phyloP scores from a whole-genome alignment of 805 yeast genomes.

The Spathaspora gorwiae region DNA sequence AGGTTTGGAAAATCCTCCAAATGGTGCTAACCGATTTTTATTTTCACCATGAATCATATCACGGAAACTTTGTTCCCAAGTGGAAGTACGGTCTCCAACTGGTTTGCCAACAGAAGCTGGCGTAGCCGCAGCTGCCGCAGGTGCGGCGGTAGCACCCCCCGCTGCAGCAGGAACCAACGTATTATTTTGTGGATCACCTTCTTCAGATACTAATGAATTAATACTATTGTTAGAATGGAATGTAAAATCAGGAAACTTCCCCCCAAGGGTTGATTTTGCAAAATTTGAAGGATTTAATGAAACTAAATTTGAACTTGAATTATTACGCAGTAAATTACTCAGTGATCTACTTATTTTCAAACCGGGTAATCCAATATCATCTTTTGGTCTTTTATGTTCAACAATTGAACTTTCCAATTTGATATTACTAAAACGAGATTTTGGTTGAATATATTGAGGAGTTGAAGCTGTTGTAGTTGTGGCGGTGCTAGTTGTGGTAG shows the following conservation, averaged over 20 bases:
- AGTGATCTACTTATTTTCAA: constrained; percentile 27
- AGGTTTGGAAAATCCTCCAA: constrained; percentile 71
- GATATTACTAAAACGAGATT: constrained; percentile 31
- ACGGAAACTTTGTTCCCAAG: constrained; percentile 21
- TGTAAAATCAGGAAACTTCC: constrained; percentile 7
- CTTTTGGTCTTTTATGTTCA: constrained; percentile 29
- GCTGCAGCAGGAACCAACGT: not conserved
- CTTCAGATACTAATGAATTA: constrained; percentile 27
- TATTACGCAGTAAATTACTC: not conserved
- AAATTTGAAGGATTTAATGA: constrained; percentile 4
- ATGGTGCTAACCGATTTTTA: constrained; percentile 47
- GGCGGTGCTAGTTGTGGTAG: too few species aligned
- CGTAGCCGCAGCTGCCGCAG: not conserved
- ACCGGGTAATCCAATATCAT: constrained; percentile 29
- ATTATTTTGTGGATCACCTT: constrained; percentile 19
- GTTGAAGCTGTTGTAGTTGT: not conserved
- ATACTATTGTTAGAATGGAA: constrained; percentile 22
- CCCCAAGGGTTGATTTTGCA: constrained; percentile 12
- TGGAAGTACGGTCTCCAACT: constrained; percentile 9
- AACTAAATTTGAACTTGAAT: constrained; percentile 12
- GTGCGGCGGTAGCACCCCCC: not conserved
- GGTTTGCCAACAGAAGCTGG: constrained; percentile 3
- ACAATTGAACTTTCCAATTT: constrained; percentile 27
- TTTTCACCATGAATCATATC: constrained; percentile 23
- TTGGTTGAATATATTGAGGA: constrained; percentile 42